Evolutionary conservation across 2,329 filamentous ascomycete genomes (phyloP).

Genomic region (Nothopassalora personata): DNA sequence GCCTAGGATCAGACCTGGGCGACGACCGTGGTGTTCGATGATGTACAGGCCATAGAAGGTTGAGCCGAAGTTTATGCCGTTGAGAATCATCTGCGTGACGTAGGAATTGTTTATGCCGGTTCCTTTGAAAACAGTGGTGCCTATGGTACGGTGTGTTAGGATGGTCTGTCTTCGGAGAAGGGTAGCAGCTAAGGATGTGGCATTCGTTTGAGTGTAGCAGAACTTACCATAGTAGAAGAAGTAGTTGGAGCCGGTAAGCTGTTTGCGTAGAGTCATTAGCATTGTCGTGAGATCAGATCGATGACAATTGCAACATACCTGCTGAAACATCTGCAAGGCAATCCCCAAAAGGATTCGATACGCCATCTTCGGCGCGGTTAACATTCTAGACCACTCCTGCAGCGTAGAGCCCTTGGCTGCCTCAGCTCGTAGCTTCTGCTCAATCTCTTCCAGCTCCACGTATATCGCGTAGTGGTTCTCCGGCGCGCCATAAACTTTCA

Average conservation of each 20-base stretch:
- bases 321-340: conserved; percentile 50
- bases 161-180: background rate
- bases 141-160: conserved; percentile 47
- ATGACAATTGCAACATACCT: conserved; percentile 1
- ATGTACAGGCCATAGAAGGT: conserved; percentile 44
- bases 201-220: background rate
- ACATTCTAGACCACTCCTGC: conserved; percentile 52
- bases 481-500: conserved; percentile 51
- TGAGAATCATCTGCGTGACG: conserved; percentile 41
- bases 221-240: conserved; percentile 36
- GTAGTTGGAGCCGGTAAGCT: conserved; percentile 63
- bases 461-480: conserved; percentile 50
- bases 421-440: conserved; percentile 51
- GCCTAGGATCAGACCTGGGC: conserved; percentile 41
- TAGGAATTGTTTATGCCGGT: conserved; percentile 38
- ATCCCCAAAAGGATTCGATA: conserved; percentile 61
- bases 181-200: background rate
- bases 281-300: background rate
- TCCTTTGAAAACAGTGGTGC: conserved; percentile 40
- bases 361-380: conserved; percentile 61
- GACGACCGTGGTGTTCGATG: conserved; percentile 44
- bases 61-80: conserved; percentile 41
- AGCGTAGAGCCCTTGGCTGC: conserved; percentile 38
- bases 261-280: conserved; percentile 44
- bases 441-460: conserved; percentile 51